These are phyloP conservation scores for Fusarium chlamydosporum DNA, from an alignment of 2,329 filamentous ascomycete species.

Conservation along the genomic window DNA sequence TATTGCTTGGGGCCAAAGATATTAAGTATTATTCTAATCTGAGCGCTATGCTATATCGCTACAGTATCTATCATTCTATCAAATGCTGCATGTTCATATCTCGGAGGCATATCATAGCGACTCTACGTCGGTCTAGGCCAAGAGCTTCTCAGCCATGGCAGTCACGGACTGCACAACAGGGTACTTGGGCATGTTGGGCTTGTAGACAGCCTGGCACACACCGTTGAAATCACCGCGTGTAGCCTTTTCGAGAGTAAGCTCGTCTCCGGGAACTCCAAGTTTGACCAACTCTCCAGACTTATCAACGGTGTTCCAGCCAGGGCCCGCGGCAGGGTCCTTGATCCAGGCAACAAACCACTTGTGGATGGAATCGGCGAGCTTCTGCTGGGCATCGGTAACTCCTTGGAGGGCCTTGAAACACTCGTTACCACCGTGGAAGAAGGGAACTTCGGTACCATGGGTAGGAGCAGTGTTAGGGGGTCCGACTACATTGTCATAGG, in stretches of 20 bases:
- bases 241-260: constrained; percentile 32
- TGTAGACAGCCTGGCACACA: constrained; percentile 41
- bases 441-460: constrained; percentile 57
- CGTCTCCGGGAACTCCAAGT: constrained; percentile 45
- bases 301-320: constrained; percentile 57
- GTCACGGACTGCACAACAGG: constrained; percentile 30
- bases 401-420: constrained; percentile 54
- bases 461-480: constrained; percentile 45
- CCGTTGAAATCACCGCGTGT: constrained; percentile 29
- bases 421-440: constrained; percentile 62
- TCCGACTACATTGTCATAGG: constrained; percentile 59
- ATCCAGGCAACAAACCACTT: constrained; percentile 62
- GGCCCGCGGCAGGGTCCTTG: constrained; percentile 59
- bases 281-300: constrained; percentile 37
- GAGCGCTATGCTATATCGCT: neutral
- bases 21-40: constrained; percentile 4
- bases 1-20: neutral
- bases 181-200: constrained; percentile 32
- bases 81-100: constrained; percentile 15
- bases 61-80: constrained; percentile 13
- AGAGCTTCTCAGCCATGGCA: constrained; percentile 4
- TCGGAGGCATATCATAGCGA: constrained; percentile 23
- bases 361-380: constrained; percentile 59
- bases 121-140: constrained; percentile 1
- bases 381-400: constrained; percentile 58